These are phyloP conservation scores for Suillus fuscotomentosus DNA, from an alignment of 768 basidiomycete genomes.

Conservation along the genomic window DNA sequence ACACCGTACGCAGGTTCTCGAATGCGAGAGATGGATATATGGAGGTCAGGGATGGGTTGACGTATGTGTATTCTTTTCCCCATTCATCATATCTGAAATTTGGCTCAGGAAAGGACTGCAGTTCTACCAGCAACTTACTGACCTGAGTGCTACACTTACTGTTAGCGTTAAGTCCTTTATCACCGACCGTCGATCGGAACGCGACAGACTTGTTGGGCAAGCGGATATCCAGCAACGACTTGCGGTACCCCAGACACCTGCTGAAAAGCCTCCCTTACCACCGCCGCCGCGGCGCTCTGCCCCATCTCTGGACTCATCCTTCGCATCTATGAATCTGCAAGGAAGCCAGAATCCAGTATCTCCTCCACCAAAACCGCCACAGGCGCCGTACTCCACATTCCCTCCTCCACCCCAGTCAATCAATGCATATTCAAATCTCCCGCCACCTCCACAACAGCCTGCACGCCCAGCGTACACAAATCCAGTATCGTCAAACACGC, in stretches of 20 bases:
- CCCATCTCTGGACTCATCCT: slow-evolving; percentile 47
- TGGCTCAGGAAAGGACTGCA: slow-evolving; percentile 74
- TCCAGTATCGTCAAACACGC: slow-evolving; percentile 16
- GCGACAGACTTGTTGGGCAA: slow-evolving; percentile 63
- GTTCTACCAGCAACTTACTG: slow-evolving; percentile 82
- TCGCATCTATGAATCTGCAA: slow-evolving; percentile 56
- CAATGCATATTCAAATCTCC: slow-evolving; percentile 18
- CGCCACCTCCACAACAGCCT: slow-evolving; percentile 26
- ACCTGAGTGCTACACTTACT: slow-evolving; percentile 57
- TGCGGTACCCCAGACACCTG: slow-evolving; percentile 39
- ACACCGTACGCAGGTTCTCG: slow-evolving; percentile 67
- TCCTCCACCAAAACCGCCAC: slow-evolving; percentile 29
- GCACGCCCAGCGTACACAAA: slow-evolving; percentile 23
- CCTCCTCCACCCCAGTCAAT: slow-evolving; percentile 17
- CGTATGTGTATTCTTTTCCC: slow-evolving; percentile 46
- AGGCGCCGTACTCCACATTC: slow-evolving; percentile 21
- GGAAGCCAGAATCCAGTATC: slow-evolving; percentile 23
- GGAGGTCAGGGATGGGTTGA: slow-evolving; percentile 82
- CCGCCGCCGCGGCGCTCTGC: slow-evolving; percentile 39
- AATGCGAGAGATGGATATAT: slow-evolving; percentile 81
- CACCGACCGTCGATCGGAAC: slow-evolving; percentile 60
- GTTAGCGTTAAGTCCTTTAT: slow-evolving; percentile 63
- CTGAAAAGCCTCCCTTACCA: slow-evolving; percentile 46
- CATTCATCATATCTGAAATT: slow-evolving; percentile 8
- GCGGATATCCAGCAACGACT: slow-evolving; percentile 73